phyloP scores from a whole-genome alignment of 768 basidiomycete species.

The Russula compacta region DNA sequence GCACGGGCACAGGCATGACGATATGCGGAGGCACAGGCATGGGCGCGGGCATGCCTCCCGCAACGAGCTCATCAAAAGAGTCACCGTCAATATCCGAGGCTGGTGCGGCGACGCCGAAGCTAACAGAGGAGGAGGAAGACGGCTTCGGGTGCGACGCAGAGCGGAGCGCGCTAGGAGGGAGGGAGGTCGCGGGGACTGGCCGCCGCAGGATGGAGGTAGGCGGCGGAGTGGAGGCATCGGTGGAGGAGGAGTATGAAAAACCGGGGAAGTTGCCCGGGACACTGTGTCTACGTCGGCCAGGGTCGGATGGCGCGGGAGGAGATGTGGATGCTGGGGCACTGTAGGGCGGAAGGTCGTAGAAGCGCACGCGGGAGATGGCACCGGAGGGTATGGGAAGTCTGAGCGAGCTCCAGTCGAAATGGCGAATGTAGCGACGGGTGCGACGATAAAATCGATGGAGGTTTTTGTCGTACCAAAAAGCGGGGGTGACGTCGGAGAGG shows the following conservation, averaged over 20 bases:
- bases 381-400: slow-evolving; percentile 21
- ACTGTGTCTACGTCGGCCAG: slow-evolving; percentile 3
- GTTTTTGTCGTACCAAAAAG: slow-evolving; percentile 36
- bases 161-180: slow-evolving; percentile 14
- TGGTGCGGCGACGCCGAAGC: slow-evolving; percentile 14
- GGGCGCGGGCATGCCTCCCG: slow-evolving; percentile 1
- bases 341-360: slow-evolving; percentile 4
- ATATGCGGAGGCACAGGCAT: slow-evolving; percentile 14
- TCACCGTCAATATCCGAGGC: slow-evolving; percentile 15
- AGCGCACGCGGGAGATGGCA: slow-evolving; percentile 21
- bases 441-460: slow-evolving; percentile 25
- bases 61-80: not conserved
- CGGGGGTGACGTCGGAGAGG: slow-evolving; percentile 42
- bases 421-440: slow-evolving; percentile 20
- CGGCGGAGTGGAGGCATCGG: not conserved
- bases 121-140: slow-evolving; percentile 20
- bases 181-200: slow-evolving; percentile 13
- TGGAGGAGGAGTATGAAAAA: slow-evolving; percentile 7
- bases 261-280: slow-evolving; percentile 15
- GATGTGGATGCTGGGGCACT: not conserved
- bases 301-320: not conserved
- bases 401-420: slow-evolving; percentile 17
- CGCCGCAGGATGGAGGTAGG: not conserved
- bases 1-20: not conserved
- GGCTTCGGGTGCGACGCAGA: slow-evolving; percentile 4